phyloP scores from a whole-genome alignment of 768 basidiomycete species.

The Xerocomus brunneocitrinus region DNA sequence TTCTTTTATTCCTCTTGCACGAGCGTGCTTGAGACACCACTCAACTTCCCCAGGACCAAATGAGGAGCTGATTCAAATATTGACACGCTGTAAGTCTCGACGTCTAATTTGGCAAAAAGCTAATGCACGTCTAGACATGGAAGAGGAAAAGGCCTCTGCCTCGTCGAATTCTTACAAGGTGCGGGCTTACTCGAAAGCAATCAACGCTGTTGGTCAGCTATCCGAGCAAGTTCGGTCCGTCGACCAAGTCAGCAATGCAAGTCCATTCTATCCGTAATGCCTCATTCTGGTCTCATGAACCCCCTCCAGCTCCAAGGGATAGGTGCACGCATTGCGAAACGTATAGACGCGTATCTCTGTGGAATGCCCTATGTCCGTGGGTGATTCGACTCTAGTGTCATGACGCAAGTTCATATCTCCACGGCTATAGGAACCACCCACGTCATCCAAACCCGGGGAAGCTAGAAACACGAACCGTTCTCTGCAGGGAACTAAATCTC shows the following conservation, averaged over 20 bases:
- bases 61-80: slow-evolving; percentile 35
- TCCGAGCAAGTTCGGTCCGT: slow-evolving; percentile 42
- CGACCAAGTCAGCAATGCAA: slow-evolving; percentile 34
- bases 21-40: slow-evolving; percentile 10
- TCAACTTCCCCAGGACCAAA: slow-evolving; percentile 30
- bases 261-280: slow-evolving; percentile 1
- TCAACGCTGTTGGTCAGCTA: slow-evolving; percentile 37
- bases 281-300: slow-evolving; percentile 7
- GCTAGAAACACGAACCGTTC: slow-evolving; percentile 1
- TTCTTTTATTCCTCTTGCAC: not conserved
- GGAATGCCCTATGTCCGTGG: slow-evolving; percentile 34
- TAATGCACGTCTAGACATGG: slow-evolving; percentile 30
- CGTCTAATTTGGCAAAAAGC: not conserved
- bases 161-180: slow-evolving; percentile 46
- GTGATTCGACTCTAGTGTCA: slow-evolving; percentile 11
- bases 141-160: slow-evolving; percentile 37
- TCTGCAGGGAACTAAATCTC: slow-evolving; percentile 4
- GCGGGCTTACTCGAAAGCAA: slow-evolving; percentile 46
- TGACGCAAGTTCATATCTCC: slow-evolving; percentile 3
- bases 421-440: slow-evolving; percentile 15
- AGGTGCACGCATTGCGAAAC: slow-evolving; percentile 39
- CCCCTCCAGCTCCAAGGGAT: slow-evolving; percentile 29
- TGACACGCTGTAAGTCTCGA: slow-evolving; percentile 38
- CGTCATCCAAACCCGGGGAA: slow-evolving; percentile 3
- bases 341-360: slow-evolving; percentile 41